These are phyloP conservation scores for Aspergillus sp. DNA, from an alignment of 2,329 filamentous ascomycete genomes.

Conservation along the genomic window DNA sequence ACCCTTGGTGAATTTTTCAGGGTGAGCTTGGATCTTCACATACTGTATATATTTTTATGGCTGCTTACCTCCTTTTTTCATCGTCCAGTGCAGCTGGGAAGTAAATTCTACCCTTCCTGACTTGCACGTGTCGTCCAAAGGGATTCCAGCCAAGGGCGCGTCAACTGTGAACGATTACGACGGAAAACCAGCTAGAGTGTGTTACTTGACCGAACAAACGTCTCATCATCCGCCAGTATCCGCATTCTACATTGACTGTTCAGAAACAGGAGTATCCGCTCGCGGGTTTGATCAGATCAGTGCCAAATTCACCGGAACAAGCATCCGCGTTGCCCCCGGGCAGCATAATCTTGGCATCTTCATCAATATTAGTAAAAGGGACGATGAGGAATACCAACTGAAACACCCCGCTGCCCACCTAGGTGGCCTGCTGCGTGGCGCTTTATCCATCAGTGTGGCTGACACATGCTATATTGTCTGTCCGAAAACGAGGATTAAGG, in stretches of 20 bases:
- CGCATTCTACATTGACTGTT: slow-evolving; percentile 90
- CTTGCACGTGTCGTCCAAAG: slow-evolving; percentile 47
- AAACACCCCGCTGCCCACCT: slow-evolving; percentile 93
- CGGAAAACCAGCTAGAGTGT: slow-evolving; percentile 68
- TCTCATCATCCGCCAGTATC: slow-evolving; percentile 97
- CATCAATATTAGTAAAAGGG: slow-evolving; percentile 75
- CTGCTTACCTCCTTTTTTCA: not conserved
- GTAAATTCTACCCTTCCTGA: slow-evolving; percentile 74
- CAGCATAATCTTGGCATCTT: slow-evolving; percentile 96
- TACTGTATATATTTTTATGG: not conserved
- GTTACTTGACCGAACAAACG: slow-evolving; percentile 95
- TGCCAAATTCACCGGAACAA: slow-evolving; percentile 96
- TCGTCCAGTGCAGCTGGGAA: slow-evolving; percentile 83
- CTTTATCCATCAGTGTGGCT: slow-evolving; percentile 85
- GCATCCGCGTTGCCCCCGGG: slow-evolving; percentile 85
- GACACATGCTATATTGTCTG: slow-evolving; percentile 88
- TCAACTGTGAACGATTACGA: slow-evolving; percentile 33
- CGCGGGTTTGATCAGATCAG: slow-evolving; percentile 93
- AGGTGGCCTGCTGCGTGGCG: slow-evolving; percentile 81
- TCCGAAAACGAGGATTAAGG: slow-evolving; percentile 85
- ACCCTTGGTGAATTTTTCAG: slow-evolving; percentile 96
- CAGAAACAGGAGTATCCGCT: slow-evolving; percentile 83
- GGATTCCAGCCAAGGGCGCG: slow-evolving; percentile 34
- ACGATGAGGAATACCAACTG: slow-evolving; percentile 89
- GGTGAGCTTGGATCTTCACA: slow-evolving; percentile 51